phyloP scores from a whole-genome alignment of 257 asterid species.

The Capsicum rhomboideum region DNA sequence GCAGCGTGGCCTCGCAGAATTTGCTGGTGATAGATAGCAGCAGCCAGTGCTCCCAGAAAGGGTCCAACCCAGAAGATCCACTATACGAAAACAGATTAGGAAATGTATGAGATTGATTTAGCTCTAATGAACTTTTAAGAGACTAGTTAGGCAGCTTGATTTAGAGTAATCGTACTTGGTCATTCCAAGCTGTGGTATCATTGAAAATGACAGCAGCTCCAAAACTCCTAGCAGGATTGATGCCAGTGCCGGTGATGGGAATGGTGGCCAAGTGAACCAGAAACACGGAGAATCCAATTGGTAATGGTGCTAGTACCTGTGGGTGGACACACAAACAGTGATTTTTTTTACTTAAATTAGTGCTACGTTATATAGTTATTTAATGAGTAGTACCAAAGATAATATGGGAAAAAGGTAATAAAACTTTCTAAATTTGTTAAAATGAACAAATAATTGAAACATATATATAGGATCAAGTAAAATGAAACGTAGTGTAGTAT shows the following conservation, averaged over 20 bases:
- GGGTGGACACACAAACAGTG: neutral
- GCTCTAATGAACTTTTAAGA: neutral
- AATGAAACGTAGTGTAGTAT: too few species aligned
- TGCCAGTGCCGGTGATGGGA: conserved; percentile 6
- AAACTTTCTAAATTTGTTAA: too few species aligned
- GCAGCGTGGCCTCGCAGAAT: conserved; percentile 7
- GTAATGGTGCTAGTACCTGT: conserved; percentile 5
- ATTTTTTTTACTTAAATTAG: neutral
- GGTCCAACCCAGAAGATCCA: conserved; percentile 23
- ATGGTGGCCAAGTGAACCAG: conserved; percentile 1
- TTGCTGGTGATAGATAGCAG: conserved; percentile 5
- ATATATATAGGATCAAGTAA: too few species aligned
- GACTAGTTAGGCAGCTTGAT: neutral
- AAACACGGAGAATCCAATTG: conserved; percentile 1
- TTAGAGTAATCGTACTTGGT: neutral
- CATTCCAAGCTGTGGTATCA: neutral
- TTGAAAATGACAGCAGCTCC: conserved; percentile 9
- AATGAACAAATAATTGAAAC: too few species aligned
- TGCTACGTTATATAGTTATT: too few species aligned
- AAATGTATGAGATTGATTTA: neutral
- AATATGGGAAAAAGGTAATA: too few species aligned
- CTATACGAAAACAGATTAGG: neutral
- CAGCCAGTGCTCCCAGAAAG: conserved; percentile 11
- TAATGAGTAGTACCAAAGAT: too few species aligned
- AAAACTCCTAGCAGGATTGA: conserved; percentile 7